Evolutionary conservation across 225 moss, liverwort and hornwort species (phyloP).

Genomic region (Physcomitrellopsis africana): DNA sequence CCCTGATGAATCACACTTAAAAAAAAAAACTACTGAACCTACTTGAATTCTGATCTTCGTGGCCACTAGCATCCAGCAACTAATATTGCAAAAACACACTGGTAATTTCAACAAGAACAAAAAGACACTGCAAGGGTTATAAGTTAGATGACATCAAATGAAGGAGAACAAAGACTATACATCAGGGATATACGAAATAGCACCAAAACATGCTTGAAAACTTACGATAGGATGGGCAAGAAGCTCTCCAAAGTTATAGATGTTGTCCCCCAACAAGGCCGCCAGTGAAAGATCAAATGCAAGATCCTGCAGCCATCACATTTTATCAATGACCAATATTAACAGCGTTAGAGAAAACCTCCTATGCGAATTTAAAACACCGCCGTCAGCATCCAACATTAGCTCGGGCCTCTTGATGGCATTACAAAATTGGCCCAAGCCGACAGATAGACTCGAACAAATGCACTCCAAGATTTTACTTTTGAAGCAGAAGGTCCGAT

Average conservation of each 20-base stretch:
- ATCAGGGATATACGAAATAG: not conserved
- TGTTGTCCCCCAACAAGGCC: constrained; percentile 73
- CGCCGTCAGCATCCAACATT: not conserved
- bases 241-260: constrained; percentile 83
- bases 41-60: not conserved
- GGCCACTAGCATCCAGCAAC: not conserved
- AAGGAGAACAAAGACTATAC: not conserved
- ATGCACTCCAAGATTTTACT: not conserved
- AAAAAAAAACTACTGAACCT: not conserved
- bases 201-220: not conserved
- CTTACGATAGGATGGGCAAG: constrained; percentile 80
- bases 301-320: constrained; percentile 54
- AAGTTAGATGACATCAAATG: not conserved
- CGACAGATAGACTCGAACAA: too few relatives aligned
- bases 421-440: too few relatives aligned
- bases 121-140: not conserved
- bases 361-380: not conserved
- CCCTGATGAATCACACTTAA: not conserved
- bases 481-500: not conserved
- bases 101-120: not conserved
- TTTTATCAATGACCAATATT: not conserved
- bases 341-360: not conserved
- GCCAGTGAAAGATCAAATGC: constrained; percentile 79
- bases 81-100: not conserved
- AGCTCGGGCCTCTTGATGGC: too few relatives aligned